phyloP scores from a whole-genome alignment of 768 basidiomycete genomes.

The Calocybe indica region DNA sequence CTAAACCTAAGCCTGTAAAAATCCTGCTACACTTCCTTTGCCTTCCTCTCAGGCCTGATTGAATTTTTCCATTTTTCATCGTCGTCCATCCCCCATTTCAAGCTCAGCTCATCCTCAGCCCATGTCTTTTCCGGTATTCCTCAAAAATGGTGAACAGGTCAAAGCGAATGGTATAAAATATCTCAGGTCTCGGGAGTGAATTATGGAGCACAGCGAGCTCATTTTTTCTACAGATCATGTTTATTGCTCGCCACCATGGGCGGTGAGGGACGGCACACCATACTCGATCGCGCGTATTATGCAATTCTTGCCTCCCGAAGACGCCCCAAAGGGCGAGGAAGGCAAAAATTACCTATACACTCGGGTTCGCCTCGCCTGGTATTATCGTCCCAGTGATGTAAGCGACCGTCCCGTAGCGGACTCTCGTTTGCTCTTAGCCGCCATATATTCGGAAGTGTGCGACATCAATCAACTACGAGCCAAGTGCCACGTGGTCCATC shows the following conservation, averaged over 20 bases:
- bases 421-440: constrained; percentile 86
- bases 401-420: constrained; percentile 88
- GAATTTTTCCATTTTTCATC: constrained; percentile 8
- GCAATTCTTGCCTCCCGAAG: constrained; percentile 86
- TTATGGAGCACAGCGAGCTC: constrained; percentile 12
- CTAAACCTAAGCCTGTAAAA: constrained; percentile 7
- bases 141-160: constrained; percentile 81
- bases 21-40: neutral
- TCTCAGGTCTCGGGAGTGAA: constrained; percentile 14
- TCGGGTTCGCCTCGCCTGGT: constrained; percentile 90
- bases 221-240: constrained; percentile 78
- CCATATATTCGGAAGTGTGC: constrained; percentile 95
- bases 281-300: constrained; percentile 96
- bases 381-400: constrained; percentile 95
- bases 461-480: constrained; percentile 91
- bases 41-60: constrained; percentile 25
- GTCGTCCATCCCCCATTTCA: constrained; percentile 12
- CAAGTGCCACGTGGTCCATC: constrained; percentile 90
- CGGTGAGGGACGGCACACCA: constrained; percentile 87
- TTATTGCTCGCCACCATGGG: constrained; percentile 93
- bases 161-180: constrained; percentile 72
- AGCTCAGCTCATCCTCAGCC: constrained; percentile 20
- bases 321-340: constrained; percentile 58
- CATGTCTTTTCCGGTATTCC: constrained; percentile 48
- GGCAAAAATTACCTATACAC: constrained; percentile 66